phyloP scores from a whole-genome alignment of 1,284 basidiomycete species.

The Boletus sp. region DNA sequence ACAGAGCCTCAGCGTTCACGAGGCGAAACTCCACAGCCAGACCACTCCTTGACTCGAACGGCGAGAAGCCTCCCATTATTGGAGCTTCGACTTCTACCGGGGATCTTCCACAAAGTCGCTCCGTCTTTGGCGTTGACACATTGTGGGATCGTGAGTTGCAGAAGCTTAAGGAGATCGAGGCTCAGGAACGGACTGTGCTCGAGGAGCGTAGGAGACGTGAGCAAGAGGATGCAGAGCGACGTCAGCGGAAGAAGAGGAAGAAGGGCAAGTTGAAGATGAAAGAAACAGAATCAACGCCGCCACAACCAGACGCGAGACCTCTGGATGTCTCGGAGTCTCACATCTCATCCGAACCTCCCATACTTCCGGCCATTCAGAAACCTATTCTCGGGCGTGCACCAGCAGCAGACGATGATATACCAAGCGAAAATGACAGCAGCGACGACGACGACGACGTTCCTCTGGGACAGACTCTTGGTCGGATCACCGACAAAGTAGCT shows the following conservation, averaged over 20 bases:
- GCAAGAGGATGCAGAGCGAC: slow-evolving; percentile 40
- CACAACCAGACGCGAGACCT: slow-evolving; percentile 10
- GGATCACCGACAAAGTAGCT: slow-evolving; percentile 30
- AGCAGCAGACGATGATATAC: slow-evolving; percentile 41
- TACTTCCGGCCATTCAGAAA: slow-evolving; percentile 52
- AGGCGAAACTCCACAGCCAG: slow-evolving; percentile 51
- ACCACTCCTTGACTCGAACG: slow-evolving; percentile 58
- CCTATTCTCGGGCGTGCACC: slow-evolving; percentile 45
- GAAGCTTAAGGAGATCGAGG: slow-evolving; percentile 70
- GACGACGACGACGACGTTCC: slow-evolving; percentile 40
- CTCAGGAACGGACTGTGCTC: slow-evolving; percentile 50
- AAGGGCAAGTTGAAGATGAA: slow-evolving; percentile 43
- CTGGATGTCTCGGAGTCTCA: slow-evolving; percentile 22
- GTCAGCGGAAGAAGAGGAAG: slow-evolving; percentile 36
- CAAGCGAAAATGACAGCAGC: slow-evolving; percentile 50
- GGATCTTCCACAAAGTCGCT: slow-evolving; percentile 44
- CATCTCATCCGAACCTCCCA: slow-evolving; percentile 47
- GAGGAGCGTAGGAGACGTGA: slow-evolving; percentile 45
- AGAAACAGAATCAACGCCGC: slow-evolving; percentile 33
- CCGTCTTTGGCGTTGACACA: slow-evolving; percentile 81
- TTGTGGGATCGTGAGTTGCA: slow-evolving; percentile 76
- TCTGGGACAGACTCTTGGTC: slow-evolving; percentile 23
- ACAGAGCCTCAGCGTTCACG: slow-evolving; percentile 35
- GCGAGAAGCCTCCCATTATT: slow-evolving; percentile 26
- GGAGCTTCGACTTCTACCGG: slow-evolving; percentile 31